Conservation (phyloP, 331 rosid species). For the Stylosanthes scabra region DNA sequence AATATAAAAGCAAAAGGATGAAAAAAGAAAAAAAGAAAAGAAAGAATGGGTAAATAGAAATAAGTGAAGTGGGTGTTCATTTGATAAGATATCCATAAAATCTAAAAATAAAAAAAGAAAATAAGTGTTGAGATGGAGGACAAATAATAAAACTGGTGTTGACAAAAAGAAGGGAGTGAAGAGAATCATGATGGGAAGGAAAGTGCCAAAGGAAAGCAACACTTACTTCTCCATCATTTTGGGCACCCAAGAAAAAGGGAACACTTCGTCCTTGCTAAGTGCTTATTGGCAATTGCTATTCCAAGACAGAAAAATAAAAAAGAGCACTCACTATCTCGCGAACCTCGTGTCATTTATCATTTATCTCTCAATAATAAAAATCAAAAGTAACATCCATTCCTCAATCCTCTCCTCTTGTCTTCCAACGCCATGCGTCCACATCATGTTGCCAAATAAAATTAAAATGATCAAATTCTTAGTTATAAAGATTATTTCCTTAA, state of each 20-base stretch:
- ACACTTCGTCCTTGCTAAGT: constrained; percentile 8
- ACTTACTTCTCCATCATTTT: constrained; percentile 38
- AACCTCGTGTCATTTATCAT: constrained; percentile 53
- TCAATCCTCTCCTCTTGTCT: background rate
- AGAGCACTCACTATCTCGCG: constrained; percentile 47
- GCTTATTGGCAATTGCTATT: background rate
- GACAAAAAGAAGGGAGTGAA: too few relatives aligned
- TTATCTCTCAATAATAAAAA: constrained; percentile 28
- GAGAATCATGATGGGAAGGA: constrained; percentile 24
- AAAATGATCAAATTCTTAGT: too few relatives aligned
- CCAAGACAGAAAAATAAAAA: constrained; percentile 11
- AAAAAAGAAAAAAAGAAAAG: too few relatives aligned
- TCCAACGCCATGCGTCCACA: background rate
- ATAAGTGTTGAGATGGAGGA: too few relatives aligned
- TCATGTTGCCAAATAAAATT: too few relatives aligned
- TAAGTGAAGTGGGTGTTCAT: too few relatives aligned
- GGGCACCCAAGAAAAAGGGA: constrained; percentile 29
- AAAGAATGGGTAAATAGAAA: too few relatives aligned
- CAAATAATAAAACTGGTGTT: too few relatives aligned
- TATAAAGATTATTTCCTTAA: too few relatives aligned
- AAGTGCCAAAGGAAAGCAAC: constrained; percentile 38
- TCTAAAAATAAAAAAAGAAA: too few relatives aligned
- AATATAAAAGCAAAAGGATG: too few relatives aligned
- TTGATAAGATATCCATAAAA: too few relatives aligned
- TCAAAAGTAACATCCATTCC: background rate